Evolutionary conservation across 257 asterid species (phyloP), one percentile per base, ranked within the genome.

Genomic region (Catharanthus roseus): DNA sequence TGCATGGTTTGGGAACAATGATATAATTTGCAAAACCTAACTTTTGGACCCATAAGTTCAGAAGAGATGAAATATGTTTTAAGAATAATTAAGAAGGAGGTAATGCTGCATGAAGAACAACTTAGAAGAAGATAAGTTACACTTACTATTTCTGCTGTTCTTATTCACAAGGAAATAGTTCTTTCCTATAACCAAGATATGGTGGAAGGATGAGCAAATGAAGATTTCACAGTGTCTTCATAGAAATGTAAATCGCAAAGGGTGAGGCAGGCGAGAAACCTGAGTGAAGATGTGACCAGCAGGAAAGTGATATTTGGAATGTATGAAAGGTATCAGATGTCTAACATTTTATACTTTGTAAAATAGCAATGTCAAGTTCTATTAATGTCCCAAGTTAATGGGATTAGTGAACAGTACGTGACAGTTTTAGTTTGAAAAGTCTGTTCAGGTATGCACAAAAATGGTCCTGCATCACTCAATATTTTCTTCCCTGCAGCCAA

Each of bases 1-100:
- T 93, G 89, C 77, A 79, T 58, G 56, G 66, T 70, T 65, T 72
- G 29, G 44, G 0, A 75, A 63, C 56, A 71, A 69, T 21, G 26
- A 19, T 36, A 67, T 26, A 42, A 70, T 7, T 28, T 16, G 58
- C 56, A 29, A 41, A 3, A 53, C 44, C 44, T 21, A n/a, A 31
- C 38, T 58, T 71, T 55, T 41, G 34, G 39, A 39, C 23, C 1
- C 18, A 55, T 5, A 75, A 39, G 6, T 16, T 13, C 39, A 26
- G 58, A 6, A 31, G 38, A 68, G 38, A 70, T 15, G 47, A 28
- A 26, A 47, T 23, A 34, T 33, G 45, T 33, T 33, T 61, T 42
- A 61, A 16, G 15, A 42, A 33, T 18, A 6, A 19, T 47, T 62
- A 31, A 38, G 67, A 62, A 60, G 12, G 26, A 34, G 67, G 19